phyloP scores from a whole-genome alignment of 805 yeast genomes.

The Zygotorulaspora sp. region DNA sequence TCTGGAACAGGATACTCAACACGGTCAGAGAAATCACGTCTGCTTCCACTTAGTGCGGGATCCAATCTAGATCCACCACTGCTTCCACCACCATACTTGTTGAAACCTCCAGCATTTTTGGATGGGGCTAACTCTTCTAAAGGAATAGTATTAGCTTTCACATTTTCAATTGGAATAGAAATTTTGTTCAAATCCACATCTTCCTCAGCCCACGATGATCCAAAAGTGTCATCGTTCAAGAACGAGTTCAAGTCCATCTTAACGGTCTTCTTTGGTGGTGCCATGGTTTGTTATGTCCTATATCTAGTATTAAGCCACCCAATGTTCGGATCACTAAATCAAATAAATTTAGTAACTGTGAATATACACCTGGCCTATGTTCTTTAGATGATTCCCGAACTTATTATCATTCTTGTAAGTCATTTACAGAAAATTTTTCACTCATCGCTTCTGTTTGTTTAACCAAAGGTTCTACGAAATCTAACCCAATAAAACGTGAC shows the following conservation, averaged over 20 bases:
- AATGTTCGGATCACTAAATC: too few species aligned
- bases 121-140: slow-evolving; percentile 30
- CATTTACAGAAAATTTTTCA: slow-evolving; percentile 1
- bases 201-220: slow-evolving; percentile 81
- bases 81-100: slow-evolving; percentile 31
- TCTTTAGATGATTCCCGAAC: too few species aligned
- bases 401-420: too few species aligned
- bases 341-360: too few species aligned
- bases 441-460: background rate
- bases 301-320: too few species aligned
- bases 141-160: slow-evolving; percentile 29
- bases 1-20: slow-evolving; percentile 84
- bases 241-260: slow-evolving; percentile 87
- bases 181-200: slow-evolving; percentile 69
- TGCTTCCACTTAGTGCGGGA: slow-evolving; percentile 38
- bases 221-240: slow-evolving; percentile 67
- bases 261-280: slow-evolving; percentile 58
- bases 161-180: slow-evolving; percentile 43
- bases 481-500: slow-evolving; percentile 1
- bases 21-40: slow-evolving; percentile 43
- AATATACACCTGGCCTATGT: too few species aligned
- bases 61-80: slow-evolving; percentile 34
- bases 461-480: too few species aligned
- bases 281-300: slow-evolving; percentile 36
- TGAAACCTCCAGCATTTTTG: slow-evolving; percentile 22